phyloP scores from a whole-genome alignment of 1,284 basidiomycete species.

The Naganishia sp. region DNA sequence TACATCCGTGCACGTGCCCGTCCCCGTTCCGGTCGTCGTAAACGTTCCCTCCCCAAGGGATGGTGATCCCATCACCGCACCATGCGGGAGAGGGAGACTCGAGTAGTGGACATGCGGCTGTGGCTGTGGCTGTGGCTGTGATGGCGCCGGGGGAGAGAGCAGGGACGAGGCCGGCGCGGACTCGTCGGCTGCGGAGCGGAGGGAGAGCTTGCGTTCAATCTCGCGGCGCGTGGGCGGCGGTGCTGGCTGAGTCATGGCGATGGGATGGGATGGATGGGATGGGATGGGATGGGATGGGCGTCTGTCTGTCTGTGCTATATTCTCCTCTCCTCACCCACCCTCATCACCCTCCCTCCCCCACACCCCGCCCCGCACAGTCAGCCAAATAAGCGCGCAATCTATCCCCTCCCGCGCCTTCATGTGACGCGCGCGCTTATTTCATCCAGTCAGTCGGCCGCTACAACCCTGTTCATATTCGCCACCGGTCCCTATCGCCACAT shows the following conservation, averaged over 20 bases:
- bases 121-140: slow-evolving; percentile 16
- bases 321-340: too few relatives aligned
- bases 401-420: too few relatives aligned
- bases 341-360: too few relatives aligned
- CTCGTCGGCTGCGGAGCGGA: slow-evolving; percentile 57
- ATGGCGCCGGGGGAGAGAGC: slow-evolving; percentile 42
- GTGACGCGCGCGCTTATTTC: too few relatives aligned
- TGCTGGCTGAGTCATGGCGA: slow-evolving; percentile 6
- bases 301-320: too few relatives aligned
- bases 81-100: background rate
- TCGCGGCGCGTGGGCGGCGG: slow-evolving; percentile 80
- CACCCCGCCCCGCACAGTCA: too few relatives aligned
- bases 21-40: slow-evolving; percentile 6
- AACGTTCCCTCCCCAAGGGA: slow-evolving; percentile 38
- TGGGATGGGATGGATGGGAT: too few relatives aligned
- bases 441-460: background rate
- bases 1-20: slow-evolving; percentile 54
- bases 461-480: background rate
- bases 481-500: slow-evolving; percentile 29
- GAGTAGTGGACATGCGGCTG: background rate
- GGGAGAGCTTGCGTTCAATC: slow-evolving; percentile 80
- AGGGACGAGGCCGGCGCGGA: slow-evolving; percentile 48
- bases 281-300: too few relatives aligned
- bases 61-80: slow-evolving; percentile 39
- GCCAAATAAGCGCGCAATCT: background rate